Percentiles rank a stretch among this genome's conserved stretches.
Conservation (phyloP, 2,329 filamentous ascomycete genomes). For the Colletotrichum lentis region DNA sequence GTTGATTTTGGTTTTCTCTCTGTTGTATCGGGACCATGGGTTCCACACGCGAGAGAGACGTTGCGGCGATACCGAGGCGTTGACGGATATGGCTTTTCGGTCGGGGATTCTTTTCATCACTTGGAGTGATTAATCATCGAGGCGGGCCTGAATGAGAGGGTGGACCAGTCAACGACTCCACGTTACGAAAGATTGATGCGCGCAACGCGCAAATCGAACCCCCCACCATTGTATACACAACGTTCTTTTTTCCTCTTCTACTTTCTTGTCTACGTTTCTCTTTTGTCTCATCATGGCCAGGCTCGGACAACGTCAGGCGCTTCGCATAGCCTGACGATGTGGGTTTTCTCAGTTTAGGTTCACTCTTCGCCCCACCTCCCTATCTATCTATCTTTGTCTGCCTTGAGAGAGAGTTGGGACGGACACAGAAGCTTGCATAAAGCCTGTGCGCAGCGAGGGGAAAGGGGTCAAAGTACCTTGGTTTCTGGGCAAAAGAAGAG, state of each 20-base stretch:
- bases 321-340: conserved; percentile 18
- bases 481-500: not conserved
- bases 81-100: not conserved
- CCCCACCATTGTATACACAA: conserved; percentile 19
- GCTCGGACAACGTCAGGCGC: not conserved
- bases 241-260: not conserved
- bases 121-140: conserved; percentile 3
- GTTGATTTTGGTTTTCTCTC: conserved; percentile 18
- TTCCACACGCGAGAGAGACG: not conserved
- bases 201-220: not conserved
- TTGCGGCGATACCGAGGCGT: conserved; percentile 19
- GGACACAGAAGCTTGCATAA: conserved; percentile 20
- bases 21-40: not conserved
- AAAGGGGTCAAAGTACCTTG: conserved; percentile 1
- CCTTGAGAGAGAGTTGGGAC: conserved; percentile 11
- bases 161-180: not conserved
- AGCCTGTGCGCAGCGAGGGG: not conserved
- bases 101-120: not conserved
- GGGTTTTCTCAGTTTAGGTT: not conserved
- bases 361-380: not conserved
- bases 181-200: not conserved
- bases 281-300: not conserved
- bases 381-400: not conserved
- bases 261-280: not conserved
- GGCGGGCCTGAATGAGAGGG: not conserved